Percentiles rank a stretch among this genome's conserved stretches.
phyloP scores from a whole-genome alignment of 2,329 filamentous ascomycete species.

The Neopestalotiopsis rosae region DNA sequence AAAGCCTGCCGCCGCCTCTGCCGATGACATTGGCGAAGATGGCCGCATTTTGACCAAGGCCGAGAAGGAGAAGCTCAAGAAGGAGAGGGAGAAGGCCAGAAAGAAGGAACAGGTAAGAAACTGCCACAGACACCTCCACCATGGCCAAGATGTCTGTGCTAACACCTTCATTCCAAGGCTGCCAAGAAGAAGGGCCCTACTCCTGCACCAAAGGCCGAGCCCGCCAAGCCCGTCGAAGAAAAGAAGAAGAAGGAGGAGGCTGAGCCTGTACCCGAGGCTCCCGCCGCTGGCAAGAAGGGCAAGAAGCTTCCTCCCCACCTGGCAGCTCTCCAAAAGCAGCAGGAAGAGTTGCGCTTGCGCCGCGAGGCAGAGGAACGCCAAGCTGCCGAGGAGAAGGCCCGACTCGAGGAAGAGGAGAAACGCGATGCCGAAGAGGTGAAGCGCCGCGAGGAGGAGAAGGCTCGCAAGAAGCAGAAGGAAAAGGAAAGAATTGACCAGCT shows the following conservation, averaged over 20 bases:
- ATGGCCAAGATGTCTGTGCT: neutral
- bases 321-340: conserved; percentile 77
- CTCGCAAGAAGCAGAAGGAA: conserved; percentile 82
- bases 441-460: conserved; percentile 74
- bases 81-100: conserved; percentile 96
- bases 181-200: conserved; percentile 78
- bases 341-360: conserved; percentile 72
- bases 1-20: conserved; percentile 49
- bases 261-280: conserved; percentile 44
- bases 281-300: conserved; percentile 72
- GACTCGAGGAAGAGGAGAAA: conserved; percentile 69
- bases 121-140: neutral
- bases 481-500: conserved; percentile 86
- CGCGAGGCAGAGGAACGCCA: conserved; percentile 68
- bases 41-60: conserved; percentile 91
- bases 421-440: conserved; percentile 70
- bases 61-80: conserved; percentile 97
- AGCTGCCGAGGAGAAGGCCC: conserved; percentile 67
- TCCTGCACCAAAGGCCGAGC: conserved; percentile 60
- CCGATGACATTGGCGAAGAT: conserved; percentile 57
- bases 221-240: conserved; percentile 55
- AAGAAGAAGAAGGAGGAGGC: conserved; percentile 55
- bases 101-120: conserved; percentile 89
- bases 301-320: conserved; percentile 87
- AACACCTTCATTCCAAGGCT: conserved; percentile 55